Evolutionary conservation across 2,329 filamentous ascomycete genomes (phyloP).

Genomic region (Stagonosporopsis vannaccii): DNA sequence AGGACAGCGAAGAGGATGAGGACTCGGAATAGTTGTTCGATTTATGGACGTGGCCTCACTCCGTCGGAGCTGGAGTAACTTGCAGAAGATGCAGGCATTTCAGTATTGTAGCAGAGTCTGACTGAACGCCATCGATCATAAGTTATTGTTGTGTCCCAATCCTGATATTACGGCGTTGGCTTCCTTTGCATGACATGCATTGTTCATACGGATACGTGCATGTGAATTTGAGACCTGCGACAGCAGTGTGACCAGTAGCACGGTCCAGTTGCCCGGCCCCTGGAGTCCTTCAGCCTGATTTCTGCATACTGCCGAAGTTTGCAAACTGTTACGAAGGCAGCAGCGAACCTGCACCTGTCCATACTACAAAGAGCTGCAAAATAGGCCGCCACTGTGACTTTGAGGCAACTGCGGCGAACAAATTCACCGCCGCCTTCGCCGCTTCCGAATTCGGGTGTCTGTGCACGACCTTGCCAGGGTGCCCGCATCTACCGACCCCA

Average conservation of each 20-base stretch:
- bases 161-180: not conserved
- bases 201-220: conserved; percentile 2
- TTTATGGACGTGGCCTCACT: not conserved
- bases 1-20: conserved; percentile 58
- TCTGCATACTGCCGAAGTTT: not conserved
- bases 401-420: conserved; percentile 27
- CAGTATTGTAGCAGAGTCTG: not conserved
- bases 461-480: conserved; percentile 12
- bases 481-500: conserved; percentile 18
- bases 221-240: conserved; percentile 5
- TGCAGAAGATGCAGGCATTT: not conserved
- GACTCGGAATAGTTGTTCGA: conserved; percentile 40
- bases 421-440: conserved; percentile 22
- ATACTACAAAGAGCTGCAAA: not conserved
- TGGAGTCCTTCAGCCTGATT: not conserved
- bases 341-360: not conserved
- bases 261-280: not conserved
- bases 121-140: not conserved
- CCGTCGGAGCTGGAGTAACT: not conserved
- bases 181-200: not conserved
- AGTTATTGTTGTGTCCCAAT: not conserved
- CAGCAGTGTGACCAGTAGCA: conserved; percentile 3
- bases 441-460: conserved; percentile 19
- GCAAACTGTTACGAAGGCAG: not conserved
- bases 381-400: conserved; percentile 12